phyloP scores from a whole-genome alignment of 2,329 filamentous ascomycete genomes.

The Paraconiothyrium brasiliense region DNA sequence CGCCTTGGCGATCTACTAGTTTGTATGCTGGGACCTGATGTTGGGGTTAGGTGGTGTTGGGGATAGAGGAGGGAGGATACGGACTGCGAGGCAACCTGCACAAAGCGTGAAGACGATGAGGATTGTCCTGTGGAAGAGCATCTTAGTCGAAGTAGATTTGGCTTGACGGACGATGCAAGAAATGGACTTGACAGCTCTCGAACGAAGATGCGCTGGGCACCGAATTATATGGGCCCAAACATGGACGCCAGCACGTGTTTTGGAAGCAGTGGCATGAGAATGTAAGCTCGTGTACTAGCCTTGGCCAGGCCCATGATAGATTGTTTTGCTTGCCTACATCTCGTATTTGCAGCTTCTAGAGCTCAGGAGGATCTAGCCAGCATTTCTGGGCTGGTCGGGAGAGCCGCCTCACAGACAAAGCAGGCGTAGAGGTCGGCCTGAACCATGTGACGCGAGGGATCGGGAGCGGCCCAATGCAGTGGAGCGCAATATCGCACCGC shows the following conservation, averaged over 20 bases:
- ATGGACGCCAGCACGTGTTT: background rate
- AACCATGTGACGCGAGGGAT: slow-evolving; percentile 7
- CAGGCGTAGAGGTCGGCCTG: slow-evolving; percentile 1
- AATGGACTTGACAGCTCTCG: background rate
- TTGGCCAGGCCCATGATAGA: slow-evolving; percentile 14
- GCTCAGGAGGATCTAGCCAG: slow-evolving; percentile 10
- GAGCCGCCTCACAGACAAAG: background rate
- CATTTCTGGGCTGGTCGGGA: slow-evolving; percentile 5
- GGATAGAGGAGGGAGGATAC: slow-evolving; percentile 3
- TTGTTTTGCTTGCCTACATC: slow-evolving; percentile 12
- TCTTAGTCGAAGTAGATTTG: slow-evolving; percentile 15
- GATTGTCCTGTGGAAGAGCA: slow-evolving; percentile 29
- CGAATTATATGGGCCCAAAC: background rate
- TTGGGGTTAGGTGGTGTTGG: background rate
- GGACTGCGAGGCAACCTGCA: slow-evolving; percentile 33
- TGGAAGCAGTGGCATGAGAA: background rate
- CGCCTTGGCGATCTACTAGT: slow-evolving; percentile 32
- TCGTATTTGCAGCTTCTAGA: slow-evolving; percentile 15
- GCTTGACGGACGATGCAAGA: no score
- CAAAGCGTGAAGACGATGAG: slow-evolving; percentile 26
- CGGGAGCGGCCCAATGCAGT: slow-evolving; percentile 13
- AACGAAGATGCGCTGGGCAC: background rate
- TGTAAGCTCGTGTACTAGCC: background rate
- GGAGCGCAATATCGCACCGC: slow-evolving; percentile 12
- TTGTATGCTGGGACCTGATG: slow-evolving; percentile 31